Evolutionary conservation across 257 asterid genomes (phyloP).

Genomic region (Leptodermis oblonga): DNA sequence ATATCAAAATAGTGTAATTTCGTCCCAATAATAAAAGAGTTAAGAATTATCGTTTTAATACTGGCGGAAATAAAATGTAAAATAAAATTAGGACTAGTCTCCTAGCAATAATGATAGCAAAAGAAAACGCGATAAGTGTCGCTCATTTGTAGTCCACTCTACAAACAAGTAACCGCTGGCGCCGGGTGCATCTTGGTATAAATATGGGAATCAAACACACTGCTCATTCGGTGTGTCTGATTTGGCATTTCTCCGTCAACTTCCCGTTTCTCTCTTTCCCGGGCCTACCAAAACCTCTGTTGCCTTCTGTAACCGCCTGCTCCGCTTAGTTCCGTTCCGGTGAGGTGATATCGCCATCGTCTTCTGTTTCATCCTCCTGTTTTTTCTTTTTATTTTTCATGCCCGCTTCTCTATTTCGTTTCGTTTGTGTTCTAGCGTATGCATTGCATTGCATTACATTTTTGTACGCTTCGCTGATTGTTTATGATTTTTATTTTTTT

Average conservation of each 20-base stretch:
- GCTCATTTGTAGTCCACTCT: too few relatives aligned
- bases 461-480: neutral
- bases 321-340: slow-evolving; percentile 9
- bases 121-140: too few relatives aligned
- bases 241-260: neutral
- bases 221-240: neutral
- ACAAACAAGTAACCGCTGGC: too few relatives aligned
- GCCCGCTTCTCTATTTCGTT: neutral
- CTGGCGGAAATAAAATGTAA: too few relatives aligned
- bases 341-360: slow-evolving; percentile 30
- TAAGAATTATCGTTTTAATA: too few relatives aligned
- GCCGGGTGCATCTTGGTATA: neutral
- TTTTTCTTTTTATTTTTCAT: neutral
- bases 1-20: too few relatives aligned
- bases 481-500: neutral
- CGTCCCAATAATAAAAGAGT: too few relatives aligned
- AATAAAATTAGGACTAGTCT: too few relatives aligned
- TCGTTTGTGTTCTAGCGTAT: neutral
- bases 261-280: neutral
- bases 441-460: neutral
- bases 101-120: too few relatives aligned
- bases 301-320: slow-evolving; percentile 8
- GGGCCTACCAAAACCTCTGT: neutral
- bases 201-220: neutral
- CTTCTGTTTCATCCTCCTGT: neutral